Conservation (phyloP, 768 basidiomycete genomes). For the Lactarius psammicola region DNA sequence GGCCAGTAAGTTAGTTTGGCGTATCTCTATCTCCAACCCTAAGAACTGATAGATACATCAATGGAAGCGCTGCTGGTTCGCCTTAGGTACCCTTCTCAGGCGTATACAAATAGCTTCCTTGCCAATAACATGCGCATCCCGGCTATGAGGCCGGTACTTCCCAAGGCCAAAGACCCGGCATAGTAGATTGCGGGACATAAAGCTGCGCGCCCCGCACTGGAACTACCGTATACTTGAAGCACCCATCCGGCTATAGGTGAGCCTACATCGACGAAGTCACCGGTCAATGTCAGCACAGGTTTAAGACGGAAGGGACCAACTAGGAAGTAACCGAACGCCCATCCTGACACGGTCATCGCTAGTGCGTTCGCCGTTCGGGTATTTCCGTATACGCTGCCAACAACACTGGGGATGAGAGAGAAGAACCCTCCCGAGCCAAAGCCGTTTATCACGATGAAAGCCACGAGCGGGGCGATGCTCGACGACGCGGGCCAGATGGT, state of each 20-base stretch:
- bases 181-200: slow-evolving; percentile 38
- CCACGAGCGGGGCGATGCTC: slow-evolving; percentile 31
- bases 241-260: slow-evolving; percentile 36
- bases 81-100: background rate
- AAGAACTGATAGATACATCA: background rate
- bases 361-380: slow-evolving; percentile 36
- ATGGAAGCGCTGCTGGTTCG: background rate
- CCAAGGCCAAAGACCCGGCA: slow-evolving; percentile 34
- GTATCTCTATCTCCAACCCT: background rate
- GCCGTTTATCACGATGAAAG: slow-evolving; percentile 35
- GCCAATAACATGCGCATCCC: slow-evolving; percentile 17
- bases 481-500: slow-evolving; percentile 30
- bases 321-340: slow-evolving; percentile 35
- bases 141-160: slow-evolving; percentile 29
- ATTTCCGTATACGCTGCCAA: slow-evolving; percentile 35
- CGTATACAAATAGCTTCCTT: background rate
- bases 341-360: slow-evolving; percentile 38
- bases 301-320: slow-evolving; percentile 25
- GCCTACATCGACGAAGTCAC: slow-evolving; percentile 23
- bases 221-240: slow-evolving; percentile 33
- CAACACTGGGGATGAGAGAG: slow-evolving; percentile 37
- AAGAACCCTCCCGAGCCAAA: slow-evolving; percentile 38
- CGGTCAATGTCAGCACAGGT: background rate
- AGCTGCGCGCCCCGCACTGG: slow-evolving; percentile 28
- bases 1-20: background rate